Evolutionary conservation across 2,329 filamentous ascomycete genomes (phyloP), one percentile per base, ranked within the genome.

Genomic region (Penicillium crustosum): DNA sequence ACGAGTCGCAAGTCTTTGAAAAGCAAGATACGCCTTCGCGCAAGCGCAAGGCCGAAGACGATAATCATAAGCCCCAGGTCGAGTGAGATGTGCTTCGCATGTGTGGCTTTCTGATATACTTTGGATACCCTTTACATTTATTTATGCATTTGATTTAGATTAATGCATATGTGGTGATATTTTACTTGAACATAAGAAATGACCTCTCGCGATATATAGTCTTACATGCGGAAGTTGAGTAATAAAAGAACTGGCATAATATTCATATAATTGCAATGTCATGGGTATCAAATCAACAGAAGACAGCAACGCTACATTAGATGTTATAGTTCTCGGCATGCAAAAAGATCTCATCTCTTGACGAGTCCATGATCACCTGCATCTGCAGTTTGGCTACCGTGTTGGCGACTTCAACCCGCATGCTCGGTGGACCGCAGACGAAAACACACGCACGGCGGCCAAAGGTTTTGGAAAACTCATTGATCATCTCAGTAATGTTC

Each of bases 321-420:
- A 96, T 81, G 51, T 92, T 90, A 78, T 96, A 97, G 74, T 97
- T 97, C 81, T 97, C 93, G 4, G 93, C 90, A 78, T 97, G 93
- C 73, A 97, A 76, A 73, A 93, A 97, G 54, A 97, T 89, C 82
- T 97, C 93, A 71, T 97, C 93, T 47, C 89, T 83, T 66, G 84
- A 83, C 35, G 87, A 84, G 66, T 91, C 88, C 6, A 84, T 86
- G 89, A 91, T 92, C 49, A 97, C 92, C 74, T 88, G 86, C 27
- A 84, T 85, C 81, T 97, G 93, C 68, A 97, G 77, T 57, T 83
- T 79, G 3, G 93, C 93, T 25, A 96, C 91, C 0, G 90, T 89
- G 64, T 86, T 90, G n/a, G 90, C 88, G 17, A 97, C 93, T 65
- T 92, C 91, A 13, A 93, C 86, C 62, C 93, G 81, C 92, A 97